Evolutionary conservation across 305 asterid genomes (phyloP).

Genomic region (Solanum hybrid): DNA sequence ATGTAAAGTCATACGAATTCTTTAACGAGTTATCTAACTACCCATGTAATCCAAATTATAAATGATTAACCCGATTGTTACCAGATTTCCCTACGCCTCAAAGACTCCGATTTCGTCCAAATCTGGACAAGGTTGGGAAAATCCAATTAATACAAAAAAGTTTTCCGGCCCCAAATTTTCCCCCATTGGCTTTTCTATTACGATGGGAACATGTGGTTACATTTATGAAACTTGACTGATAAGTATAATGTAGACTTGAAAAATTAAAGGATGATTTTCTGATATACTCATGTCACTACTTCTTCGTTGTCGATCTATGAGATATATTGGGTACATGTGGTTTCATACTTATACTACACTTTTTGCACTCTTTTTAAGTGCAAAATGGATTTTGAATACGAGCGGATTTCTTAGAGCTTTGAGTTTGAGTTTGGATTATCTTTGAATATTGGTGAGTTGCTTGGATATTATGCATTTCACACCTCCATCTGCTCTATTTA

Average conservation of each 20-base stretch:
- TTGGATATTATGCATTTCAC: not conserved
- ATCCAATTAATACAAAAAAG: not conserved
- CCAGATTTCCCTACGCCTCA: not conserved
- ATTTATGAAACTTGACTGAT: too few species aligned
- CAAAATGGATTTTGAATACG: not conserved
- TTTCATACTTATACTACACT: not conserved
- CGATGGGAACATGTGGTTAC: not conserved
- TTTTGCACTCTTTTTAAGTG: not conserved
- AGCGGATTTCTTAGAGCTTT: not conserved
- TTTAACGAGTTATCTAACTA: not conserved
- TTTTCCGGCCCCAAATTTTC: not conserved
- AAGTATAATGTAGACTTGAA: not conserved
- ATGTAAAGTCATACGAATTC: not conserved
- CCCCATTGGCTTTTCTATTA: not conserved
- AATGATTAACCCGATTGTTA: not conserved
- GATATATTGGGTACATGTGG: not conserved
- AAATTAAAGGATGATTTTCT: not conserved
- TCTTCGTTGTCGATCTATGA: not conserved
- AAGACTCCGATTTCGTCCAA: not conserved
- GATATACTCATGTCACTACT: not conserved
- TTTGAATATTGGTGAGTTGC: not conserved
- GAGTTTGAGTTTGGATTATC: not conserved
- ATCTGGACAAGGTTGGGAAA: not conserved
- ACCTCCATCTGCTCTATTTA: not conserved
- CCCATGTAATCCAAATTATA: too few species aligned